Percentiles rank a stretch among this genome's conserved stretches.
Conservation (phyloP, 768 basidiomycete genomes). For the Amanita exitialis region DNA sequence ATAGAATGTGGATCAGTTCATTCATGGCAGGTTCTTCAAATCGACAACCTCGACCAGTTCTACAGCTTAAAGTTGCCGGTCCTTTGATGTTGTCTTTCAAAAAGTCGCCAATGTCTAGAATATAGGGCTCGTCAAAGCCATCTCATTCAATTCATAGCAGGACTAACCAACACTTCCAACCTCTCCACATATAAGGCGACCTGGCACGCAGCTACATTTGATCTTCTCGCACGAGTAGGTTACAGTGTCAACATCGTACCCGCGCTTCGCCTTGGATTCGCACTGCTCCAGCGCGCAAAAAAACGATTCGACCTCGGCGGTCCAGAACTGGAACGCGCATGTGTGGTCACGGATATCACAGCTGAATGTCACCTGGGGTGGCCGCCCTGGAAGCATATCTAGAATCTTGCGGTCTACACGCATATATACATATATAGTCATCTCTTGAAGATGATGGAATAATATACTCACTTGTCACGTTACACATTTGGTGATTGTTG, state of each 20-base stretch:
- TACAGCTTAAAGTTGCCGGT: slow-evolving; percentile 81
- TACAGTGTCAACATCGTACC: slow-evolving; percentile 63
- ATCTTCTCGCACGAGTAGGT: slow-evolving; percentile 76
- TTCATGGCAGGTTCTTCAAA: slow-evolving; percentile 99
- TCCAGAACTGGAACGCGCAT: slow-evolving; percentile 99
- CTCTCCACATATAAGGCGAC: slow-evolving; percentile 91
- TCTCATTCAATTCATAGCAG: not conserved
- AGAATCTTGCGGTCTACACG: slow-evolving; percentile 63
- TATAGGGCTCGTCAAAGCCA: not conserved
- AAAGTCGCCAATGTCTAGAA: slow-evolving; percentile 87
- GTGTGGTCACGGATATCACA: slow-evolving; percentile 55
- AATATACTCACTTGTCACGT: slow-evolving; percentile 79
- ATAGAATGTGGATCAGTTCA: slow-evolving; percentile 83
- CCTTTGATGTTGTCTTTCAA: slow-evolving; percentile 83
- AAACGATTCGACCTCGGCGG: slow-evolving; percentile 88
- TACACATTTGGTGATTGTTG: slow-evolving; percentile 94
- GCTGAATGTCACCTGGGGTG: slow-evolving; percentile 94
- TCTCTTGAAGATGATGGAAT: not conserved
- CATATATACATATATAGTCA: too few relatives aligned
- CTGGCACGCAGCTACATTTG: slow-evolving; percentile 89
- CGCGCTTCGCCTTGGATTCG: slow-evolving; percentile 30
- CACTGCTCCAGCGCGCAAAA: slow-evolving; percentile 85
- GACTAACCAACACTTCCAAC: slow-evolving; percentile 82
- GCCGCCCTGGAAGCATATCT: slow-evolving; percentile 80
- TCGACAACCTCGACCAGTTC: slow-evolving; percentile 58